Conservation (phyloP, 1,284 basidiomycete species). For the Tetrapyrgos nigripes region DNA sequence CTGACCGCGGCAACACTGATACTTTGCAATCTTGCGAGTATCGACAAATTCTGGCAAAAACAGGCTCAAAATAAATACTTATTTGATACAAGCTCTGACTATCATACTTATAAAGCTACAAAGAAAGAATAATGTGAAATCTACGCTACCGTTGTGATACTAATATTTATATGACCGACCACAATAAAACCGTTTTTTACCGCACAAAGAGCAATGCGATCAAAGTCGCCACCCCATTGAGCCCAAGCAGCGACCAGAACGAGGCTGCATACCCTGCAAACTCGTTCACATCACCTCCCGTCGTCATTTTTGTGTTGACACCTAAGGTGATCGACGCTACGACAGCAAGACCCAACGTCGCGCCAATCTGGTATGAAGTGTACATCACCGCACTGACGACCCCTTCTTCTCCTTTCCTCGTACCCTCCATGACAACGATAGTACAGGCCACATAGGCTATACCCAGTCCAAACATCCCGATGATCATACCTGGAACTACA, state of each 20-base stretch:
- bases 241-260: slow-evolving; percentile 21
- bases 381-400: slow-evolving; percentile 26
- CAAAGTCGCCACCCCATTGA: slow-evolving; percentile 18
- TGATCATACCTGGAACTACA: slow-evolving; percentile 22
- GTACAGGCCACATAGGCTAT: slow-evolving; percentile 20
- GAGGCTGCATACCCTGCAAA: slow-evolving; percentile 19
- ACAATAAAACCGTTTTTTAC: no score
- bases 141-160: no score
- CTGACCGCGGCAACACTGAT: no score
- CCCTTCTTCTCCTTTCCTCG: slow-evolving; percentile 19
- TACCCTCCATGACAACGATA: slow-evolving; percentile 21
- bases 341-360: slow-evolving; percentile 22
- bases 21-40: no score
- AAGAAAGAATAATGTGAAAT: no score
- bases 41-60: no score
- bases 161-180: no score
- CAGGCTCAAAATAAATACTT: no score
- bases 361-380: slow-evolving; percentile 22
- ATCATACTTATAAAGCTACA: no score
- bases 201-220: slow-evolving; percentile 14
- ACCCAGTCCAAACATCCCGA: slow-evolving; percentile 19
- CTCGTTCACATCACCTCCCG: slow-evolving; percentile 9
- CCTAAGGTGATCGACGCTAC: slow-evolving; percentile 20
- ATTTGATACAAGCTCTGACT: no score
- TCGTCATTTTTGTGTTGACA: slow-evolving; percentile 12